A percentile compares a stretch with the other conserved stretches of the same genome.
phyloP scores from a whole-genome alignment of 2,329 filamentous ascomycete species.

The Alternaria metachromatica region DNA sequence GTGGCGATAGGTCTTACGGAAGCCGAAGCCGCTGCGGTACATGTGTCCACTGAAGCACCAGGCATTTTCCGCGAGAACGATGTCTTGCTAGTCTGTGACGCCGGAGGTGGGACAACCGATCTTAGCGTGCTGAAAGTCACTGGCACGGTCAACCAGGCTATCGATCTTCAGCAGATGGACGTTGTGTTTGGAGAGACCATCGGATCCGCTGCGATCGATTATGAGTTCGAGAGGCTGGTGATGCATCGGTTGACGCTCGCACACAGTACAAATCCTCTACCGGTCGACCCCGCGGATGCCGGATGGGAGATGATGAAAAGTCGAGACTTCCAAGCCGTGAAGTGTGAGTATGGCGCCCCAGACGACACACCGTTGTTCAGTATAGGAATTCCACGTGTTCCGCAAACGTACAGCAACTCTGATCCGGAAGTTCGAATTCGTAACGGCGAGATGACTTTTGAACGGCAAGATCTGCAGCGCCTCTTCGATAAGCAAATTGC shows the following conservation, averaged over 20 bases:
- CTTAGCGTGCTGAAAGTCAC: slow-evolving; percentile 48
- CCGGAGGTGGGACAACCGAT: slow-evolving; percentile 58
- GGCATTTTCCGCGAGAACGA: slow-evolving; percentile 51
- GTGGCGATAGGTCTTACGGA: slow-evolving; percentile 58
- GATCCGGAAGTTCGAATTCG: slow-evolving; percentile 40
- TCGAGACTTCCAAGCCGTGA: slow-evolving; percentile 49
- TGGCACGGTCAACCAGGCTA: slow-evolving; percentile 31
- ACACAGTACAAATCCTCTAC: slow-evolving; percentile 31
- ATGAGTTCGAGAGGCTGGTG: slow-evolving; percentile 48
- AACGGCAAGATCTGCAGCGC: slow-evolving; percentile 38
- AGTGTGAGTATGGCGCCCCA: slow-evolving; percentile 50
- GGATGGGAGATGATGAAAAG: slow-evolving; percentile 52
- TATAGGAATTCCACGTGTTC: slow-evolving; percentile 45
- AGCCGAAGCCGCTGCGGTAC: slow-evolving; percentile 61
- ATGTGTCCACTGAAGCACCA: slow-evolving; percentile 50
- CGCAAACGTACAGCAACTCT: slow-evolving; percentile 40
- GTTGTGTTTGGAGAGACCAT: slow-evolving; percentile 51
- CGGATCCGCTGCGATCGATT: slow-evolving; percentile 51
- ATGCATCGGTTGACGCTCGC: slow-evolving; percentile 37
- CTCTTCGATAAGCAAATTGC: slow-evolving; percentile 48
- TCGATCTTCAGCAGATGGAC: slow-evolving; percentile 45
- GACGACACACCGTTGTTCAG: slow-evolving; percentile 47
- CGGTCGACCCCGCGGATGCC: slow-evolving; percentile 42
- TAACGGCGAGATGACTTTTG: slow-evolving; percentile 45
- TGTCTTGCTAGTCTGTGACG: slow-evolving; percentile 58